Percentiles rank a stretch among this genome's conserved stretches.
These are phyloP conservation scores for Tardiomyces depauwii DNA, from an alignment of 1,139 yeast genomes.

Conservation along the genomic window DNA sequence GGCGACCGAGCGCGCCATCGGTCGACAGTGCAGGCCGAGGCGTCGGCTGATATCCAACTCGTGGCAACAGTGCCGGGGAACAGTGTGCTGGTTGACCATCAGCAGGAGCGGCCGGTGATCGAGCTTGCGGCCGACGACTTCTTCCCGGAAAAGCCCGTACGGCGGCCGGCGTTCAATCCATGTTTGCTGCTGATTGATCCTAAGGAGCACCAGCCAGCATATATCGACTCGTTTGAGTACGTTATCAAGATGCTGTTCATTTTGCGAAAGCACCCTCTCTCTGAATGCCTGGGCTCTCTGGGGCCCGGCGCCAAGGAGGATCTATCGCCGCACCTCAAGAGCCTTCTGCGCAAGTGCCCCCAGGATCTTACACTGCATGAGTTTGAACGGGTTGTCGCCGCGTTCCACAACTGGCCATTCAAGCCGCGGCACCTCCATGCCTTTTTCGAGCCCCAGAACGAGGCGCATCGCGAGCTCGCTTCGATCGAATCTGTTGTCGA, in stretches of 20 bases:
- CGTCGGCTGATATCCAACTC: slow-evolving; percentile 39
- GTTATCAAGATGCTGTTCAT: slow-evolving; percentile 57
- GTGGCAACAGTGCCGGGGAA: not conserved
- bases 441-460: slow-evolving; percentile 14
- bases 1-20: slow-evolving; percentile 40
- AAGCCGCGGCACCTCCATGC: slow-evolving; percentile 49
- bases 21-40: slow-evolving; percentile 48
- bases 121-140: not conserved
- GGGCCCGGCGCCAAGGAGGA: slow-evolving; percentile 73
- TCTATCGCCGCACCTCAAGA: slow-evolving; percentile 36
- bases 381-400: slow-evolving; percentile 36
- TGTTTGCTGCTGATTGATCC: slow-evolving; percentile 55
- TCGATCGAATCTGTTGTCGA: not conserved
- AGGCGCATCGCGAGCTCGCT: not conserved
- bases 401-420: slow-evolving; percentile 73
- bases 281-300: slow-evolving; percentile 39
- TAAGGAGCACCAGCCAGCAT: slow-evolving; percentile 21
- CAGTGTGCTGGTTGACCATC: not conserved
- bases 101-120: not conserved
- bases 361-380: slow-evolving; percentile 45
- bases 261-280: slow-evolving; percentile 37
- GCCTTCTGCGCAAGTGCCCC: slow-evolving; percentile 37
- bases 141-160: not conserved
- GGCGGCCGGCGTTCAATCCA: not conserved
- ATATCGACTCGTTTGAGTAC: slow-evolving; percentile 53